Evolutionary conservation across 2,329 filamentous ascomycete genomes (phyloP), one percentile per base, ranked within the genome.

Genomic region (Lachnellula suecica): DNA sequence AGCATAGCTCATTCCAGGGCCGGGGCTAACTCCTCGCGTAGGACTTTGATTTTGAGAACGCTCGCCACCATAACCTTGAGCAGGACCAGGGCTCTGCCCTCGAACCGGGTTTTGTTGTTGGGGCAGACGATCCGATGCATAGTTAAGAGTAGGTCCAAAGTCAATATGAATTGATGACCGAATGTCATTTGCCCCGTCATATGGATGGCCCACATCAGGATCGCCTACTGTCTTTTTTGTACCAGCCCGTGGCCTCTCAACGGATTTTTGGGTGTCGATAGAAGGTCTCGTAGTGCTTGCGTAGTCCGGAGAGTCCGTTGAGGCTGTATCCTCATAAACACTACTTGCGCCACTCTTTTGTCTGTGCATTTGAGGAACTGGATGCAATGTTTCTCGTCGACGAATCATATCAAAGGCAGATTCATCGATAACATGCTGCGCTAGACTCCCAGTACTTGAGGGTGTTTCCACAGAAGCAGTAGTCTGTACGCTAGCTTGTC

Each of bases 111-210:
- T 59, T 20, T 53, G 60, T 37, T 51, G 47, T 52, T 56, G 54
- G 4, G 52, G 51, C 19, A 22, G 20, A 42, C 25, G 48, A n/a
- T 51, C 57, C 47, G 63, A 55, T 29, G 47, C 51, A 41, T 58
- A 60, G 54, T 88, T 86, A 61, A 89, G 73, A 0, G 92, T 96
- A 5, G 87, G 90, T 0, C 93, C 93, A 71, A 97, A 97, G 68
- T 97, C 86, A 57, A 96, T 82, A 4, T 79, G 89, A 54, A 96
- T 84, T 27, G 53, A 57, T 23, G 58, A 47, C 22, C 52, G 52
- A 34, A 45, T n/a, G 42, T 49, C 29, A 27, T 42, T 20, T 45
- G 29, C 38, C 49, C n/a, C 37, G n/a, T 44, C 46, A 13, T 89
- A 90, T 17, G 47, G 31, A 23, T 50, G 44, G 22, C 47, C 19